Evolutionary conservation across 352 stramenopile species (phyloP), one percentile per base, ranked within the genome.

Genomic region (Globisporangium splendens): DNA sequence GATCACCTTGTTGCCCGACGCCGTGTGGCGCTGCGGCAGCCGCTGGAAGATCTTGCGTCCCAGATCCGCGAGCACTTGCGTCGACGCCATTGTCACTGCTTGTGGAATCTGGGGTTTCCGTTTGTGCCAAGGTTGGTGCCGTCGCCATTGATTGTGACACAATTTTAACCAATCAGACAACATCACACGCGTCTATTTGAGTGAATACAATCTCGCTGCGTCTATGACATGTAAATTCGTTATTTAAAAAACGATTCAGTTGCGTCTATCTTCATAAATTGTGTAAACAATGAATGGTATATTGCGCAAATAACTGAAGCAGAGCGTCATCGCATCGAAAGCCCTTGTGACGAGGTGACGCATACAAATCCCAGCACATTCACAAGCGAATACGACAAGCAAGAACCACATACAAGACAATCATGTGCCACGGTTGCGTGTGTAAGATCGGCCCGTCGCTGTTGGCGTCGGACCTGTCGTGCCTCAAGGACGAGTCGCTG

Each of bases 361-460:
- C n/a, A n/a, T n/a, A n/a, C n/a, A n/a, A n/a, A n/a, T n/a, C n/a
- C n/a, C n/a, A n/a, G n/a, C n/a, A 22, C 31, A 46, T 28, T 46
- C 31, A 22, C 49, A n/a, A 46, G 1, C 24, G 21, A 59, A 7
- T 31, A 33, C 18, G 17, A 8, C 42, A 31, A 50, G 24, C 43
- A 33, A 48, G 12, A 41, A 35, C 35, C n/a, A 2, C 41, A 21
- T 12, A 41, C 15, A 22, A 54, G 31, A 24, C 12, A 21, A 72
- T 10, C 6, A 95, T 95, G 85, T 95, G 85, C 64, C 85, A 95
- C 69, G 67, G 72, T 50, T 95, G 86, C 60, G 49, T 66, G 20
- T 93, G 86, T 56, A 83, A 95, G 70, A 98, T 98, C 73, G 90
- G 88, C 18, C 96, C 96, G 43, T 98, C 92, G 39, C 79, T 99